These are phyloP conservation scores for Misopates orontium DNA, from an alignment of 257 asterid species.

Conservation along the genomic window DNA sequence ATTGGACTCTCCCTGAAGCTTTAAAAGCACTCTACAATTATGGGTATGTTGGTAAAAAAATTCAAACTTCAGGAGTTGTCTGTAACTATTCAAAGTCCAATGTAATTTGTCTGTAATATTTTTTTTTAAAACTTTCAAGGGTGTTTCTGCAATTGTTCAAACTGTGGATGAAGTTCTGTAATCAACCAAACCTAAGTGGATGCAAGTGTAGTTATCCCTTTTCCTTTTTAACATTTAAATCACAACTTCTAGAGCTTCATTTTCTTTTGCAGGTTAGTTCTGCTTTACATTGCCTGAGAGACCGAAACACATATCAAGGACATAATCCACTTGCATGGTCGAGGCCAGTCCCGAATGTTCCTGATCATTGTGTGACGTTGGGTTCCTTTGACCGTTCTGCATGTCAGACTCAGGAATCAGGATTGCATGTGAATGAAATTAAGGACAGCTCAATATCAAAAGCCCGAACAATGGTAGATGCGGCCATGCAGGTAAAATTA, in stretches of 20 bases:
- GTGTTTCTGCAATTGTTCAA: no score
- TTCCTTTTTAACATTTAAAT: slow-evolving; percentile 14
- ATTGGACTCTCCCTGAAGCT: no score
- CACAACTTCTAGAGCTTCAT: slow-evolving; percentile 8
- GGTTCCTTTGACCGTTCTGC: slow-evolving; percentile 45
- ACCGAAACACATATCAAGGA: slow-evolving; percentile 74
- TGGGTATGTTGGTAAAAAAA: no score
- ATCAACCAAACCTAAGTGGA: no score
- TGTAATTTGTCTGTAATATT: no score
- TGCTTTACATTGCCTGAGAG: slow-evolving; percentile 67
- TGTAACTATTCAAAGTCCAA: no score
- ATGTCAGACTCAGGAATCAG: slow-evolving; percentile 55
- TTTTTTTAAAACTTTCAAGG: no score
- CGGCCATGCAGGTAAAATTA: slow-evolving; percentile 74
- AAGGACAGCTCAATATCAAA: slow-evolving; percentile 73
- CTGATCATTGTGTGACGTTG: slow-evolving; percentile 42
- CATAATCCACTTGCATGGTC: slow-evolving; percentile 45
- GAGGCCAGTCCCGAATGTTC: slow-evolving; percentile 38
- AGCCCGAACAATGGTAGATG: slow-evolving; percentile 81
- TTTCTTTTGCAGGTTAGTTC: slow-evolving; percentile 58
- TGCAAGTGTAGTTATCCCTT: neutral
- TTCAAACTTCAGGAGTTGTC: no score
- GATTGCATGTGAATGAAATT: slow-evolving; percentile 66
- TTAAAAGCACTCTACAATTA: no score
- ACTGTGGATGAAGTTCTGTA: no score